phyloP scores from a whole-genome alignment of 1,284 basidiomycete genomes.

The Mycena citricolor region DNA sequence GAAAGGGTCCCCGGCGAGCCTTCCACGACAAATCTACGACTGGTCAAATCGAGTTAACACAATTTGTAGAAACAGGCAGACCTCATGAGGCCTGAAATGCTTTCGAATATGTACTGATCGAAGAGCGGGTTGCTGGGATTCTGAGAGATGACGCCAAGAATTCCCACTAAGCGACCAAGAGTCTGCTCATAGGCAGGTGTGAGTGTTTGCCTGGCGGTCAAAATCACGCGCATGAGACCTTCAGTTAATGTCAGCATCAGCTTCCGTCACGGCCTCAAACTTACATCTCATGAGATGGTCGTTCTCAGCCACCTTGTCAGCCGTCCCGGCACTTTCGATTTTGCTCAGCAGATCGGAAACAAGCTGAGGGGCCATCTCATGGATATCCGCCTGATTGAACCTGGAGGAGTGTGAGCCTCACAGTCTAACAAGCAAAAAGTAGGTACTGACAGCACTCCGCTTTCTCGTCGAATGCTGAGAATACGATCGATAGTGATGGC shows the following conservation, averaged over 20 bases:
- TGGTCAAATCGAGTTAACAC: conserved; percentile 3
- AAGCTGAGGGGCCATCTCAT: conserved; percentile 76
- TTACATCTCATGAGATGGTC: conserved; percentile 97
- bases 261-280: conserved; percentile 25
- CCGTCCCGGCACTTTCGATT: conserved; percentile 80
- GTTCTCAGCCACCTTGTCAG: conserved; percentile 96
- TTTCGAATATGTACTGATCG: conserved; percentile 97
- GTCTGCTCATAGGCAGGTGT: conserved; percentile 68
- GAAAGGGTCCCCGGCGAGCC: conserved; percentile 66
- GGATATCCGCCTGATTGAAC: conserved; percentile 85
- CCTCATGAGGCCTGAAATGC: conserved; percentile 89
- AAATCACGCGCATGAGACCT: conserved; percentile 93
- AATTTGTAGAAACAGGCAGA: conserved; percentile 28
- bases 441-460: conserved; percentile 68
- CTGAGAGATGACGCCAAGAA: conserved; percentile 86
- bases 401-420: conserved; percentile 38
- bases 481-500: conserved; percentile 90
- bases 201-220: conserved; percentile 83
- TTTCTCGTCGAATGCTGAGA: conserved; percentile 81
- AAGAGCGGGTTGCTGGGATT: conserved; percentile 98
- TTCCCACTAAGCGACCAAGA: conserved; percentile 75
- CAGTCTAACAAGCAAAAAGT: conserved; percentile 1
- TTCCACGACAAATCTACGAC: conserved; percentile 73
- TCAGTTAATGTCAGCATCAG: not conserved
- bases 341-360: conserved; percentile 79